Evolutionary conservation across 2,329 filamentous ascomycete species (phyloP), one percentile per base, ranked within the genome.

Genomic region (Scopulariopsis brevicaulis): DNA sequence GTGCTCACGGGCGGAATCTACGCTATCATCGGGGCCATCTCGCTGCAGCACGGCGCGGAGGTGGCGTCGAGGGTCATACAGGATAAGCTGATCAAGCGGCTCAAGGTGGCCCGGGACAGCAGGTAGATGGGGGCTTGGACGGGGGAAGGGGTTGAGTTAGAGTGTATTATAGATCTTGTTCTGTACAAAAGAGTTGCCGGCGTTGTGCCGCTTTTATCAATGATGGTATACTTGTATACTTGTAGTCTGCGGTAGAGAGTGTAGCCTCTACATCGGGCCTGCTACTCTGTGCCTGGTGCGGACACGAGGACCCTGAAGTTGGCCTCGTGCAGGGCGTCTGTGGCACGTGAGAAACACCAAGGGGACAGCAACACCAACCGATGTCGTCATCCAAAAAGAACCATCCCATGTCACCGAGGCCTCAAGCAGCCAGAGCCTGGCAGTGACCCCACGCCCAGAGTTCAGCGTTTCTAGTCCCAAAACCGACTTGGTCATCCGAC

Each of bases 1-100:
- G 85, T 97, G 25, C 75, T 96, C 58, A 82, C 87, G 54, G 85
- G 90, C 61, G 83, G 90, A 3, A 66, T 99, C 58, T 90, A 91
- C 69, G 90, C 92, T 53, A 87, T 99, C 58, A 75, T 97, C 52
- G 94, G 94, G 24, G 94, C 94, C 12, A 73, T 99, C 57, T 86
- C 90, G n/a, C 75, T 99, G 66, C 90, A 96, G 71, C 85, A 88
- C 64, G 94, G 94, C 53, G 88, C 87, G 43, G 84, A 86, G 52
- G 81, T 88, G 58, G 91, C 93, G 59, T 86, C 85, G 62, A 80
- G 82, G 69, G 73, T 95, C 57, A 84, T 89, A 53, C 83, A 84
- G 67, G 88, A 96, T 64, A 84, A 85, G 71, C 86, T 96, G 70
- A 72, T 96, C 66, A 61, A 59, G 34, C 58, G 61, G 48, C 55